Evolutionary conservation across 2,329 filamentous ascomycete genomes (phyloP).

Genomic region (Geosmithia putterillii): DNA sequence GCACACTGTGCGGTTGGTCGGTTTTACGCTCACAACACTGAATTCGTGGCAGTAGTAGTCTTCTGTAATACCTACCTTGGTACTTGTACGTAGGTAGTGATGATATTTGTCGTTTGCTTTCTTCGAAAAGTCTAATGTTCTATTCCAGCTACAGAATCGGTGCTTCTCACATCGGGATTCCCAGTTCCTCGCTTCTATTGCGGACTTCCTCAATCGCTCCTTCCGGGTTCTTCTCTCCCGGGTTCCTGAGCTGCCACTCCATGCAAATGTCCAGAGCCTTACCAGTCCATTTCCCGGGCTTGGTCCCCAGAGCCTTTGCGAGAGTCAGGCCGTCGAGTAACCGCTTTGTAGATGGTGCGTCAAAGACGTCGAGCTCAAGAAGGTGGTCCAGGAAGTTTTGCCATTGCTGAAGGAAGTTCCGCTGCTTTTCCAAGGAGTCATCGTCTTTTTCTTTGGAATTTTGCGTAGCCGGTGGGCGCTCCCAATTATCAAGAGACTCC

Average conservation of each 20-base stretch:
- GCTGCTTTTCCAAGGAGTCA: not conserved
- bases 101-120: no score
- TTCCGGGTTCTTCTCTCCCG: slow-evolving; percentile 44
- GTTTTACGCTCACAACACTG: no score
- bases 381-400: slow-evolving; percentile 43
- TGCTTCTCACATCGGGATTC: slow-evolving; percentile 3
- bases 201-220: slow-evolving; percentile 49
- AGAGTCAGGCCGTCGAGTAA: slow-evolving; percentile 68
- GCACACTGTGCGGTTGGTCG: no score
- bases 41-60: no score
- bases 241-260: slow-evolving; percentile 81
- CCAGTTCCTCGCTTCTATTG: slow-evolving; percentile 37
- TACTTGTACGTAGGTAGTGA: no score
- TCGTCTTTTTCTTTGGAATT: slow-evolving; percentile 9
- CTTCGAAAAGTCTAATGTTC: not conserved
- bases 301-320: slow-evolving; percentile 52
- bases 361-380: slow-evolving; percentile 39
- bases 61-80: no score
- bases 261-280: slow-evolving; percentile 68
- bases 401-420: slow-evolving; percentile 35
- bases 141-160: not conserved
- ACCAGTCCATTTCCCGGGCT: slow-evolving; percentile 75
- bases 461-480: slow-evolving; percentile 19
- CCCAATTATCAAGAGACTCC: slow-evolving; percentile 21
- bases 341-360: slow-evolving; percentile 45